Conservation (phyloP, 2,329 filamentous ascomycete species). For the Exophiala lecanii-corni region DNA sequence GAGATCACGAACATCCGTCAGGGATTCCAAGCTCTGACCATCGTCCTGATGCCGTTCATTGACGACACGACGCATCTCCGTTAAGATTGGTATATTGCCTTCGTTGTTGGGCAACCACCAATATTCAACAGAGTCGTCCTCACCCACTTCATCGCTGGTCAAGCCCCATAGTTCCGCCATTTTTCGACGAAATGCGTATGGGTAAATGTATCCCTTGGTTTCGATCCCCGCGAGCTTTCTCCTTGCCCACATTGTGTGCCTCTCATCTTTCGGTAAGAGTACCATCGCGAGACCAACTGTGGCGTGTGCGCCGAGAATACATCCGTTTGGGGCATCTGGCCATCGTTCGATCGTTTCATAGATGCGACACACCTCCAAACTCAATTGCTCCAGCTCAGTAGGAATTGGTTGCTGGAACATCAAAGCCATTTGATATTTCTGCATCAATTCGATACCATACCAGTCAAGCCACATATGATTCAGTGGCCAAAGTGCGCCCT, state of each 20-base stretch:
- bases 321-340: conserved; percentile 65
- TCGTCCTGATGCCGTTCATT: conserved; percentile 59
- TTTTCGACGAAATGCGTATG: conserved; percentile 65
- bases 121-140: conserved; percentile 57
- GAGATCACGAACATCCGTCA: conserved; percentile 63
- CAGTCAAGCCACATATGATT: conserved; percentile 75
- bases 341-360: conserved; percentile 74
- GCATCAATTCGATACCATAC: conserved; percentile 74
- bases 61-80: conserved; percentile 73
- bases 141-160: conserved; percentile 41
- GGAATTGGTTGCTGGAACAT: conserved; percentile 48
- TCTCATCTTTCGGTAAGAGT: conserved; percentile 71
- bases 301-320: conserved; percentile 68
- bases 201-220: conserved; percentile 73
- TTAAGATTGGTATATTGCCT: conserved; percentile 67
- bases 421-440: conserved; percentile 65
- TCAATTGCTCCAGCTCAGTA: conserved; percentile 56
- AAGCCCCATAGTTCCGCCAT: conserved; percentile 67
- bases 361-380: conserved; percentile 68
- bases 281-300: conserved; percentile 70
- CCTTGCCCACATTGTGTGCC: conserved; percentile 73
- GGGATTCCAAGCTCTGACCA: conserved; percentile 30
- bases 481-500: conserved; percentile 65
- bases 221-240: conserved; percentile 76
- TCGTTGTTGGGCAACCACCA: conserved; percentile 92